Percentiles rank a stretch among this genome's conserved stretches.
Evolutionary conservation across 2,329 filamentous ascomycete genomes (phyloP).

Genomic region (Neonectria coccinea): DNA sequence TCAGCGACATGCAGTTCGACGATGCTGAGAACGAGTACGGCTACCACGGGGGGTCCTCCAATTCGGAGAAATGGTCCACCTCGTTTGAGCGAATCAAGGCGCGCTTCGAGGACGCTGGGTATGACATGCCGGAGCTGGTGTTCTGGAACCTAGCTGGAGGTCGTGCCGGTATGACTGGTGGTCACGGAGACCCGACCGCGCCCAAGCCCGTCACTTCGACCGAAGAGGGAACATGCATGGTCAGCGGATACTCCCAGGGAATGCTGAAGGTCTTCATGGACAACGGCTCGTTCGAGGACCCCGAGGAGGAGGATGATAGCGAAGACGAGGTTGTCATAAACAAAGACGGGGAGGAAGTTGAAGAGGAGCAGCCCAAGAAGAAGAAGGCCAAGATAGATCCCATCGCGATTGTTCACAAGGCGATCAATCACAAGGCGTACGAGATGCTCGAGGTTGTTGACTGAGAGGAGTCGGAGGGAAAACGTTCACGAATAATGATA

Average conservation of each 20-base stretch:
- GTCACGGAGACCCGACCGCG: slow-evolving; percentile 47
- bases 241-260: slow-evolving; percentile 68
- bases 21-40: slow-evolving; percentile 36
- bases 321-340: slow-evolving; percentile 38
- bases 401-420: slow-evolving; percentile 59
- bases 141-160: slow-evolving; percentile 69
- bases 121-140: slow-evolving; percentile 69
- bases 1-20: slow-evolving; percentile 72
- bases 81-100: slow-evolving; percentile 63
- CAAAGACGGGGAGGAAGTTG: slow-evolving; percentile 25
- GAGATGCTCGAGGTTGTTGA: slow-evolving; percentile 67
- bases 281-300: slow-evolving; percentile 58
- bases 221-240: slow-evolving; percentile 59
- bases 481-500: slow-evolving; percentile 35
- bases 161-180: slow-evolving; percentile 41
- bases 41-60: no score
- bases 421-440: slow-evolving; percentile 65
- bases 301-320: slow-evolving; percentile 50
- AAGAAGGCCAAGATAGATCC: slow-evolving; percentile 59
- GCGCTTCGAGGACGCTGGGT: slow-evolving; percentile 61
- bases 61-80: slow-evolving; percentile 51
- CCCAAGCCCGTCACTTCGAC: slow-evolving; percentile 63
- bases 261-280: slow-evolving; percentile 70
- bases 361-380: slow-evolving; percentile 40
- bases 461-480: slow-evolving; percentile 46